These are phyloP conservation scores for Cenchrus purpureus DNA, from an alignment of 176 grass and related monocot species.

Conservation along the genomic window DNA sequence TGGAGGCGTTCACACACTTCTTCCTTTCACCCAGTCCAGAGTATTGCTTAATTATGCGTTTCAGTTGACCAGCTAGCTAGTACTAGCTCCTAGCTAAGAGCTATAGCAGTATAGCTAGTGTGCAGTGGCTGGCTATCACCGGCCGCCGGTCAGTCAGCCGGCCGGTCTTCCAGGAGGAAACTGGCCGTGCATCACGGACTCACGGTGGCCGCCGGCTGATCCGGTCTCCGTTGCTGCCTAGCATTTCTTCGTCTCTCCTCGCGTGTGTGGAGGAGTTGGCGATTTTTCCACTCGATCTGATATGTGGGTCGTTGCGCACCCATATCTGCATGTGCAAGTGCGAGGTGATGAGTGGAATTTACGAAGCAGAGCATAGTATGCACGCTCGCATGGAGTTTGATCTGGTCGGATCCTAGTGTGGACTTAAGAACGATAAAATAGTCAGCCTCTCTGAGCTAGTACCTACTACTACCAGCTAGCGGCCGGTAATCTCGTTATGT, in stretches of 20 bases:
- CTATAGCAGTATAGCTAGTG: not conserved
- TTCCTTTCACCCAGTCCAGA: not conserved
- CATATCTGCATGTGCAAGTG: not conserved
- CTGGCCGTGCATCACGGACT: conserved; percentile 17
- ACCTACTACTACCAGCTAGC: not conserved
- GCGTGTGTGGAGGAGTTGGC: not conserved
- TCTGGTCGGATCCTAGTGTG: not conserved
- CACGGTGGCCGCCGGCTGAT: conserved; percentile 27
- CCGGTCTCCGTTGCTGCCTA: not conserved
- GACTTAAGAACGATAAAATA: not conserved
- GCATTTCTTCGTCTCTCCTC: not conserved
- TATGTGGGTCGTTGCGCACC: not conserved
- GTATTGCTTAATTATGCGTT: not conserved
- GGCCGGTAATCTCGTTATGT: conserved; percentile 37
- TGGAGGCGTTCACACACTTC: conserved; percentile 31
- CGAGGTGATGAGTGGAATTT: not conserved
- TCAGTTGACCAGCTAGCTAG: not conserved
- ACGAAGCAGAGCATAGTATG: not conserved
- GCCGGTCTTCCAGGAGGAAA: conserved; percentile 26
- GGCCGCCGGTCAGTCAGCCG: not conserved
- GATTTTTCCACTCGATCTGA: conserved; percentile 7
- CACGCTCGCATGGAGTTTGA: not conserved
- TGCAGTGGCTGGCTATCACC: no score
- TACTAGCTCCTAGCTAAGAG: not conserved
- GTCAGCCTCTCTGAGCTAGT: no score